These are phyloP conservation scores for Dactylorhiza incarnata DNA, from an alignment of 106 monocot species.

Conservation along the genomic window DNA sequence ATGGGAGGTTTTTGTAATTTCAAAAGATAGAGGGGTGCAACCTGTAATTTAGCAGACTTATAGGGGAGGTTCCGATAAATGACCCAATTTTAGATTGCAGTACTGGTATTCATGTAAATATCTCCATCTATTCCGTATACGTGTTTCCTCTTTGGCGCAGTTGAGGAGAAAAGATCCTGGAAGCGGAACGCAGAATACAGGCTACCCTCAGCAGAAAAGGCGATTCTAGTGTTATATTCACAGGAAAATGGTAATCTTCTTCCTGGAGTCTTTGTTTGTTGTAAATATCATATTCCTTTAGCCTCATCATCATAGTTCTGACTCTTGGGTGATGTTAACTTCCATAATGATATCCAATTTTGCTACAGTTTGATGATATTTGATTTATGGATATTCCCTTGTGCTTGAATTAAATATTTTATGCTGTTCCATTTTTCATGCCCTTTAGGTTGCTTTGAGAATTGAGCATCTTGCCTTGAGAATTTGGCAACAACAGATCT, in stretches of 20 bases:
- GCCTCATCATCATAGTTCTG: neutral
- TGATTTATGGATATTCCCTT: neutral
- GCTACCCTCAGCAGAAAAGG: slow-evolving; percentile 90
- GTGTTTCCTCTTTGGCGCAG: slow-evolving; percentile 27
- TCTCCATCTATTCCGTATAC: neutral
- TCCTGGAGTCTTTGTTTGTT: neutral
- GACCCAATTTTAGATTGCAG: slow-evolving; percentile 70
- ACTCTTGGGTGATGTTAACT: neutral
- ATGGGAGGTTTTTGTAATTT: too few species aligned
- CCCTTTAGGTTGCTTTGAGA: neutral
- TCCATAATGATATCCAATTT: neutral
- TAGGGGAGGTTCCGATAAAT: slow-evolving; percentile 54
- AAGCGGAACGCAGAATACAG: slow-evolving; percentile 84
- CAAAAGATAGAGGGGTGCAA: too few species aligned
- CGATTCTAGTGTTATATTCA: slow-evolving; percentile 45
- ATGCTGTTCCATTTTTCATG: neutral
- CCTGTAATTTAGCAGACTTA: slow-evolving; percentile 32
- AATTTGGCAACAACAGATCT: too few species aligned
- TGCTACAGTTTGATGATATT: neutral
- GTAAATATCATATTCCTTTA: neutral
- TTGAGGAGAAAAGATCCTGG: slow-evolving; percentile 84
- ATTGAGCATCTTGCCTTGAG: too few species aligned
- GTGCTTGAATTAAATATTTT: neutral
- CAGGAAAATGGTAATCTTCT: neutral
- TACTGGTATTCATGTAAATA: slow-evolving; percentile 24